Percentiles rank a stretch among this genome's conserved stretches.
Evolutionary conservation across 148 eudicot species (phyloP).

Genomic region (Arctostaphylos glauca): DNA sequence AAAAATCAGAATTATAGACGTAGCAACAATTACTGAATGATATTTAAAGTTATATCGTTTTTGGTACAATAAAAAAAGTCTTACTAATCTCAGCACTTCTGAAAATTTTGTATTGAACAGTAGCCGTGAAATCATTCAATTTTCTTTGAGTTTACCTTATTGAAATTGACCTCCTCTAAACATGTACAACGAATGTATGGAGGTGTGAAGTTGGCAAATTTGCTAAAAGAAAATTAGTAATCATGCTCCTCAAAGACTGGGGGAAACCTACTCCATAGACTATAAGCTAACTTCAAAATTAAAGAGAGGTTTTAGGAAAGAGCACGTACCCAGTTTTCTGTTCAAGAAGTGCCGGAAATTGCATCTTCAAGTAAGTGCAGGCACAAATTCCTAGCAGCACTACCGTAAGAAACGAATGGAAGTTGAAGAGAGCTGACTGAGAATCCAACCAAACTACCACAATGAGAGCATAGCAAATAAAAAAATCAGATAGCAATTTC

Average conservation of each 20-base stretch:
- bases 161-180: not conserved
- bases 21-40: not conserved
- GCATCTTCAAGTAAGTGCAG: slow-evolving; percentile 90
- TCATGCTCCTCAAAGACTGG: not conserved
- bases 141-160: not conserved
- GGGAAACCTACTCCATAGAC: not conserved
- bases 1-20: not conserved
- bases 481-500: not conserved
- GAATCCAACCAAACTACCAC: not conserved
- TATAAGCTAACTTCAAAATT: not conserved
- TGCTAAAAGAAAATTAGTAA: not conserved
- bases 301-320: not conserved
- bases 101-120: not conserved
- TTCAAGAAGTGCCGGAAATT: slow-evolving; percentile 80
- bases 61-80: not conserved
- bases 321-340: slow-evolving; percentile 63
- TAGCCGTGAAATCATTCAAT: not conserved
- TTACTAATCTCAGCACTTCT: not conserved
- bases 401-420: slow-evolving; percentile 88
- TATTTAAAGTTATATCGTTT: not conserved
- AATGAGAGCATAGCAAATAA: not conserved
- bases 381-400: slow-evolving; percentile 82
- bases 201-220: not conserved
- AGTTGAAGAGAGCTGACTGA: slow-evolving; percentile 94
- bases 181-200: not conserved